Evolutionary conservation across 192 early-diverging fungal genomes (phyloP).

Genomic region (Geranomyces variabilis): DNA sequence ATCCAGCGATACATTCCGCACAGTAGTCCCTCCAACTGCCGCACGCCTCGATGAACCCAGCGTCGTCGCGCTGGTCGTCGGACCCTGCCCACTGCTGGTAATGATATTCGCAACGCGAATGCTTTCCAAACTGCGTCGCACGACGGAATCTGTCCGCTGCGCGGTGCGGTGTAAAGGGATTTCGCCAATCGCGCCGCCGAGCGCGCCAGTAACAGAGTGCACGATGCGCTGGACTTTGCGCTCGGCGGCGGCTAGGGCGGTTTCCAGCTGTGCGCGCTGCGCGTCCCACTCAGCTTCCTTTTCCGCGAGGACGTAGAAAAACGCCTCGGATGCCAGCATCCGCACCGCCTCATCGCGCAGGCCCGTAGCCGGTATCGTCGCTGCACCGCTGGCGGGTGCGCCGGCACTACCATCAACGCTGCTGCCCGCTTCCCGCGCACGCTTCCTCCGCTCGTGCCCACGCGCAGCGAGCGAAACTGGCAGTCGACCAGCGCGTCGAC

Average conservation of each 20-base stretch:
- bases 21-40: too few species aligned
- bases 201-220: constrained; percentile 17
- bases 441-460: constrained; percentile 9
- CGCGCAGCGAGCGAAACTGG: constrained; percentile 10
- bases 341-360: constrained; percentile 25
- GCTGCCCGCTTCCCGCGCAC: background rate
- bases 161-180: constrained; percentile 10
- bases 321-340: constrained; percentile 23
- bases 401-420: background rate
- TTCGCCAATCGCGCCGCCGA: constrained; percentile 20
- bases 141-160: constrained; percentile 12
- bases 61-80: too few species aligned
- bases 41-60: too few species aligned
- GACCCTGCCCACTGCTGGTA: too few species aligned
- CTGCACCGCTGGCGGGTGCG: background rate
- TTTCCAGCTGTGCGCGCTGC: constrained; percentile 12
- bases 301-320: constrained; percentile 22
- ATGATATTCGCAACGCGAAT: background rate
- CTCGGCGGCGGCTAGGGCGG: constrained; percentile 24
- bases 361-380: background rate
- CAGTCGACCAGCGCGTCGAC: constrained; percentile 25
- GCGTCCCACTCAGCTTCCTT: constrained; percentile 29
- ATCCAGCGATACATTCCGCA: too few species aligned
- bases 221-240: constrained; percentile 24
- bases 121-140: constrained; percentile 7